Base-by-base conservation (phyloP, 805 yeast species). In the Yarrowia divulgata region DNA sequence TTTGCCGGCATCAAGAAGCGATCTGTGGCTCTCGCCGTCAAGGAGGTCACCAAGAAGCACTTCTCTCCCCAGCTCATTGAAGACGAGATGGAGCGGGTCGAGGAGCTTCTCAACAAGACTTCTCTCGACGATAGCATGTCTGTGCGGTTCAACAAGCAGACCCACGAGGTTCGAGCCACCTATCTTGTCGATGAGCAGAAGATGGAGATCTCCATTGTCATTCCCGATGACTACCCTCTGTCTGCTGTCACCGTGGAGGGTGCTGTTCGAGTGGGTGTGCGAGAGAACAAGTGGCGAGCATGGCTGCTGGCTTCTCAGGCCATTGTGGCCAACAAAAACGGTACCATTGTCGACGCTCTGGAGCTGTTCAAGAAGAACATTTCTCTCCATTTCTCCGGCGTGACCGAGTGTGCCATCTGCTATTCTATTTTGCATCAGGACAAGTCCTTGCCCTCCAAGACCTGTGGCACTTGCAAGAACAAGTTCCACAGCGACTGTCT, bases 331-430 rank as follows among this genome's bases (percentile, higher is more conserved):
- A 84, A 90, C 70, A 84, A 73, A 82, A 84, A 75, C 66, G 81
- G 82, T 6, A 75, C 79, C 0, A 84, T 90, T 40, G 75, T 85
- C 34, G 92, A 88, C 46, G 88, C 93, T 1, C 82, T 90, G 63
- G 88, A 86, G 70, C 81, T 89, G 43, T 88, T 90, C 77, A 86
- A 85, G 74, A 87, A 86, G 73, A 91, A 94, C 74, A 93, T 92
- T 67, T 85, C 87, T 69, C 82, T 90, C 73, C 96, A 93, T 76
- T 93, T 96, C 77, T 90, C 93, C 9, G 97, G 97, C 0, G 93
- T 91, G 72, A 97, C 92, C 75, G 98, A 94, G 71, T 95, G 99
- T 84, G 97, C 98, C 2, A 93, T 95, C 73, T 95, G 99, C 78
- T 95, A 95, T 78, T 90, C 97, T 16, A 89, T 94, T 69, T 80